phyloP scores from a whole-genome alignment of 2,329 filamentous ascomycete genomes.

The Colletotrichum sp. region DNA sequence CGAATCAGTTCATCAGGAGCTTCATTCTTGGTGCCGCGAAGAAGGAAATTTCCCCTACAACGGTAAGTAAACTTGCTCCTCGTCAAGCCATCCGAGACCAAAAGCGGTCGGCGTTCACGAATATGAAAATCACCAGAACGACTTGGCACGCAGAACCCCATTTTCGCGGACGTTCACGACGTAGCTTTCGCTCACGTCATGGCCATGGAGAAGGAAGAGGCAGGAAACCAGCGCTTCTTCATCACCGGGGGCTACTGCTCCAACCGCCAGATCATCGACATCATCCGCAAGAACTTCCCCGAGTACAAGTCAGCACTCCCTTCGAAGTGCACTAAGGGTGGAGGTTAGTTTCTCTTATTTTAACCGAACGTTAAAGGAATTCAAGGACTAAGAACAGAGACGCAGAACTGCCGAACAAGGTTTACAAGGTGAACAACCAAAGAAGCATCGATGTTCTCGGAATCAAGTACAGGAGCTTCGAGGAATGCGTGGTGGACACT shows the following conservation, averaged over 20 bases:
- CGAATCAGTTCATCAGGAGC: slow-evolving; percentile 34
- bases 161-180: not conserved
- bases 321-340: not conserved
- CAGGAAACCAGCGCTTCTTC: not conserved
- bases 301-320: not conserved
- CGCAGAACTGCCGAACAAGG: not conserved
- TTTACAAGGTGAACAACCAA: not conserved
- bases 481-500: not conserved
- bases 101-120: not conserved
- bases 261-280: not conserved
- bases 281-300: not conserved
- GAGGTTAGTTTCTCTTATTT: not conserved
- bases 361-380: not conserved
- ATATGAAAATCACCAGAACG: not conserved
- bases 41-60: not conserved
- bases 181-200: not conserved
- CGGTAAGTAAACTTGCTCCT: not conserved
- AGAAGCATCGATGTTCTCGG: not conserved
- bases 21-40: not conserved
- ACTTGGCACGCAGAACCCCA: not conserved
- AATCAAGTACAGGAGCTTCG: not conserved
- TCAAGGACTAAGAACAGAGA: not conserved
- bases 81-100: not conserved
- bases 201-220: not conserved
- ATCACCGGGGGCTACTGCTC: not conserved